phyloP scores from a whole-genome alignment of 176 grass and related monocot species.

The Juncus effusus region DNA sequence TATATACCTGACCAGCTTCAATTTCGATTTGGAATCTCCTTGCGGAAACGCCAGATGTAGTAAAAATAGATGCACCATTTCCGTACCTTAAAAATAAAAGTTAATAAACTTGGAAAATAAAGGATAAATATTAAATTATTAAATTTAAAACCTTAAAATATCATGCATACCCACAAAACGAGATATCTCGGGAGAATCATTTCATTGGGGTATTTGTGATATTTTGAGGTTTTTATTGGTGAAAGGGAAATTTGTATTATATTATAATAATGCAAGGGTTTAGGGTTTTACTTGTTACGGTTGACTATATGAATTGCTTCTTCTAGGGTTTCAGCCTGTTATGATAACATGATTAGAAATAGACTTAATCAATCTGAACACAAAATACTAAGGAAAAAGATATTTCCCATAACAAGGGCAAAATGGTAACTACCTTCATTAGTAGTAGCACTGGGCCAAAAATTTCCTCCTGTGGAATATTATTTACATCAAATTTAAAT shows the following conservation, averaged over 20 bases:
- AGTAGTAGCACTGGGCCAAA: slow-evolving; percentile 94
- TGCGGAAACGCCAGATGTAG: slow-evolving; percentile 68
- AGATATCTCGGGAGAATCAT: no score
- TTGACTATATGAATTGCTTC: slow-evolving; percentile 90
- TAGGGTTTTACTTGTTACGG: slow-evolving; percentile 64
- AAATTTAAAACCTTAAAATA: no score
- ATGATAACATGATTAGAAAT: slow-evolving; percentile 10
- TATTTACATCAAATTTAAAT: slow-evolving; percentile 15
- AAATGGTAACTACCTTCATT: slow-evolving; percentile 71
- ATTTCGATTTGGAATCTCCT: slow-evolving; percentile 92
- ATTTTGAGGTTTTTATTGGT: no score
- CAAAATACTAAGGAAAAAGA: neutral
- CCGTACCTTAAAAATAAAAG: slow-evolving; percentile 59
- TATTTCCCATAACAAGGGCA: neutral
- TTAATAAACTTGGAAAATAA: slow-evolving; percentile 12
- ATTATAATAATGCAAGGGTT: slow-evolving; percentile 8
- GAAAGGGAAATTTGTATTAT: neutral
- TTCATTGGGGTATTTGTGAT: no score
- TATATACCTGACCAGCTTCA: slow-evolving; percentile 81
- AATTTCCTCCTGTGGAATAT: slow-evolving; percentile 66
- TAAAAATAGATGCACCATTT: slow-evolving; percentile 95
- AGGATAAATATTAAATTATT: neutral
- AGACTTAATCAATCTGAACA: slow-evolving; percentile 16
- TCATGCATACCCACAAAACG: no score
- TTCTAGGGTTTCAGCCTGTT: slow-evolving; percentile 78